phyloP scores from a whole-genome alignment of 306 rosid species.

The Pyrus communis region DNA sequence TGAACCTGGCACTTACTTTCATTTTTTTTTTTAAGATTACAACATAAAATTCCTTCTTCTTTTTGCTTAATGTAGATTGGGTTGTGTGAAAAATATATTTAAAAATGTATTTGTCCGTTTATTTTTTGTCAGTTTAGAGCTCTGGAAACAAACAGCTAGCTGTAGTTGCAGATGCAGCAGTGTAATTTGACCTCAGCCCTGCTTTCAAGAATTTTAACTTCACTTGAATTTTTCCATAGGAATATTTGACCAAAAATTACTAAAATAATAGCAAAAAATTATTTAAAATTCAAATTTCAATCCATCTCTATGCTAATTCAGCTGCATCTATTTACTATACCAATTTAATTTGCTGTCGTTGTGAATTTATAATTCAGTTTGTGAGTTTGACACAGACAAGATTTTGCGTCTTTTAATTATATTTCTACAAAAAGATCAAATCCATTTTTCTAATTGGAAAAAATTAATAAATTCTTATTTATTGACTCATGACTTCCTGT shows the following conservation, averaged over 20 bases:
- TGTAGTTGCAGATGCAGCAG: not conserved
- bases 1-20: too few species aligned
- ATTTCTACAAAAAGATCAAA: too few species aligned
- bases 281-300: not conserved
- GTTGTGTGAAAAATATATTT: not conserved
- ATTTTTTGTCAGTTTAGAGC: not conserved
- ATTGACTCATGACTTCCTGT: conserved; percentile 13
- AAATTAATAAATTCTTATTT: not conserved
- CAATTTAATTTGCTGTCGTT: not conserved
- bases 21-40: not conserved
- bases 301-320: not conserved
- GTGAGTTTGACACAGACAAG: not conserved
- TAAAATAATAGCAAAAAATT: not conserved
- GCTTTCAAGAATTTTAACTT: not conserved
- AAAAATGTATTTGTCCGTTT: not conserved
- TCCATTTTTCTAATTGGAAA: too few species aligned
- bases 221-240: not conserved
- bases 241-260: not conserved
- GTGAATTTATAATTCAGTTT: not conserved
- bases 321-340: too few species aligned
- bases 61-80: not conserved
- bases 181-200: not conserved
- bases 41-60: not conserved
- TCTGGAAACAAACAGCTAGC: not conserved
- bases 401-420: not conserved